These are phyloP conservation scores for Trametes sp. DNA, from an alignment of 1,284 basidiomycete species.

Conservation along the genomic window DNA sequence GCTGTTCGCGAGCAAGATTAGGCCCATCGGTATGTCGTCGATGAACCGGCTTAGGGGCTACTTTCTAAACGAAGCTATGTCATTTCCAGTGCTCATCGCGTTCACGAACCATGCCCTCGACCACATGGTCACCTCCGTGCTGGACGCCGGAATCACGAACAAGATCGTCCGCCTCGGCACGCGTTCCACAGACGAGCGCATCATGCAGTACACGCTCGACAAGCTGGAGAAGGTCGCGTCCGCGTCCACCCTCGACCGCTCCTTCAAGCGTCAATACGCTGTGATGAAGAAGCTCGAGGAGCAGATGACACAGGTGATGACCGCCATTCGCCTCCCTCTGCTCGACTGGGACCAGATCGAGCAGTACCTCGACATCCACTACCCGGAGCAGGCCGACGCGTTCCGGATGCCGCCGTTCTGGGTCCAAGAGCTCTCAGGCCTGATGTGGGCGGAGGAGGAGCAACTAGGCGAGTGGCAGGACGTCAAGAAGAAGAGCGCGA, in stretches of 20 bases:
- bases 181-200: constrained; percentile 63
- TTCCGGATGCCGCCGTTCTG: constrained; percentile 52
- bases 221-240: constrained; percentile 56
- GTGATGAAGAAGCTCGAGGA: constrained; percentile 56
- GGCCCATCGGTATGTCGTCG: constrained; percentile 35
- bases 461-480: constrained; percentile 28
- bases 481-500: constrained; percentile 23
- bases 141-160: constrained; percentile 66
- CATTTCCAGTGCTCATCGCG: constrained; percentile 64
- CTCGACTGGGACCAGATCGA: constrained; percentile 49
- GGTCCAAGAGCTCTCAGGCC: constrained; percentile 41
- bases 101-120: constrained; percentile 84
- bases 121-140: constrained; percentile 66
- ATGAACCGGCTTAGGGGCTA: no score
- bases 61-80: no score
- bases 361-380: constrained; percentile 48
- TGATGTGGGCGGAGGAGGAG: constrained; percentile 29
- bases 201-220: constrained; percentile 64
- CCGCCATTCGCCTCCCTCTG: constrained; percentile 42
- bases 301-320: constrained; percentile 55
- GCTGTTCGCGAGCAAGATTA: constrained; percentile 54
- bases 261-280: constrained; percentile 45
- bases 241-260: constrained; percentile 49
- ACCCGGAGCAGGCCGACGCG: constrained; percentile 53
- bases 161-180: constrained; percentile 72